phyloP scores from a whole-genome alignment of 2,329 filamentous ascomycete species.

The Aquanectria penicillioides region DNA sequence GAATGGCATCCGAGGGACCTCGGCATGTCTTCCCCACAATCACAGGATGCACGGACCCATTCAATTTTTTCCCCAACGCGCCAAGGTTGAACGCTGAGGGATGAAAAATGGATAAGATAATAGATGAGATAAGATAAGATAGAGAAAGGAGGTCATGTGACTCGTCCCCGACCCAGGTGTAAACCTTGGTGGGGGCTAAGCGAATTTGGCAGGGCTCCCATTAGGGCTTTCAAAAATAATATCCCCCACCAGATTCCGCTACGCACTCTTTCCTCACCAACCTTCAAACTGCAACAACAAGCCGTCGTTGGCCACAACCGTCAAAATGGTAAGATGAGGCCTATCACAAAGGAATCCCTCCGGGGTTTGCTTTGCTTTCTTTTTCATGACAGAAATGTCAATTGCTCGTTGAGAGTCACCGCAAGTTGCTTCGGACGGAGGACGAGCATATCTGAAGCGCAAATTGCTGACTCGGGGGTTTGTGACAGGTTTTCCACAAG shows the following conservation, averaged over 20 bases:
- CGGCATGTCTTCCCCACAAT: slow-evolving; percentile 34
- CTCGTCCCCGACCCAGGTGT: slow-evolving; percentile 53
- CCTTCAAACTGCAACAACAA: slow-evolving; percentile 49
- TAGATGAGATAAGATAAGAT: slow-evolving; percentile 11
- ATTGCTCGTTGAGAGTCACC: slow-evolving; percentile 73
- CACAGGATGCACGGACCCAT: neutral
- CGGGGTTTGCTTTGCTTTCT: slow-evolving; percentile 39
- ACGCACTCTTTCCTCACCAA: slow-evolving; percentile 43
- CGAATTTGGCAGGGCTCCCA: slow-evolving; percentile 29
- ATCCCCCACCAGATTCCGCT: slow-evolving; percentile 52
- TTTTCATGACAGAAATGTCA: slow-evolving; percentile 56
- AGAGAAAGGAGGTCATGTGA: slow-evolving; percentile 41
- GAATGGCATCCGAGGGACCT: slow-evolving; percentile 37
- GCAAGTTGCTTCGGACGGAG: slow-evolving; percentile 98
- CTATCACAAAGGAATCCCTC: slow-evolving; percentile 41
- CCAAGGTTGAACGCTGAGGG: too few relatives aligned
- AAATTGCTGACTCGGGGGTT: slow-evolving; percentile 98
- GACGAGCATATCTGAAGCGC: slow-evolving; percentile 84
- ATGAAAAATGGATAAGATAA: slow-evolving; percentile 20
- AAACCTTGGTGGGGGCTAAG: slow-evolving; percentile 28
- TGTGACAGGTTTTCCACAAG: slow-evolving; percentile 86
- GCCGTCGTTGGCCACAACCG: slow-evolving; percentile 60
- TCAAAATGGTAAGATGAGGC: slow-evolving; percentile 76
- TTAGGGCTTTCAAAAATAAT: slow-evolving; percentile 55
- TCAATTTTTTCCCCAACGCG: too few relatives aligned